Percentiles rank a stretch among this genome's conserved stretches.
These are phyloP conservation scores for Penicillium janthinellum DNA, from an alignment of 2,329 filamentous ascomycete species.

Conservation along the genomic window DNA sequence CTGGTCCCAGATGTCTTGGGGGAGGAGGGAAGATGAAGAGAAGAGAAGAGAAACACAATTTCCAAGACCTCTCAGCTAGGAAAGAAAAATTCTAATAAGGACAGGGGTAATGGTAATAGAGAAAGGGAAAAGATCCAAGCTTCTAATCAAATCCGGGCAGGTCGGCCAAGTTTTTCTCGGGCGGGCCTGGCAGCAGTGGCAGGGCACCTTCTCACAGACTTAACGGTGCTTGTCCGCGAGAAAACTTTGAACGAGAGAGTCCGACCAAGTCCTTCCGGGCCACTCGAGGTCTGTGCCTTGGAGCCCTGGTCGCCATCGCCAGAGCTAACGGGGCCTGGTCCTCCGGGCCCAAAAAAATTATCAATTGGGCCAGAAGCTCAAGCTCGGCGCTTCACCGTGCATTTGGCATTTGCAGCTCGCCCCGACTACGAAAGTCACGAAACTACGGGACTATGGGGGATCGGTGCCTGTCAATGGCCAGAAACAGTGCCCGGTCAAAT, in stretches of 20 bases:
- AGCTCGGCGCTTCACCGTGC: not conserved
- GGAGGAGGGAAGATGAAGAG: not conserved
- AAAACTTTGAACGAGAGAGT: not conserved
- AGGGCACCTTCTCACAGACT: not conserved
- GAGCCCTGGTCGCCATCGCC: no score
- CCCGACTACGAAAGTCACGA: not conserved
- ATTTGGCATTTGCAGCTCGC: not conserved
- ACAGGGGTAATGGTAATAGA: not conserved
- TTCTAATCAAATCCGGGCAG: not conserved
- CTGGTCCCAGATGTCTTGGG: no score
- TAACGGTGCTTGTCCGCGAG: constrained; percentile 1
- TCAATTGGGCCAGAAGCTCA: not conserved
- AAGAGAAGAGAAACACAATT: not conserved
- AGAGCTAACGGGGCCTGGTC: not conserved
- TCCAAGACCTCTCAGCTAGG: not conserved
- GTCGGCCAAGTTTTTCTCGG: constrained; percentile 5
- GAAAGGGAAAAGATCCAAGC: not conserved
- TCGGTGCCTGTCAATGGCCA: not conserved
- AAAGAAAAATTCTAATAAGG: not conserved
- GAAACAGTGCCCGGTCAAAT: not conserved
- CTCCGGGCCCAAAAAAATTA: not conserved
- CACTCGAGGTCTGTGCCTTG: not conserved
- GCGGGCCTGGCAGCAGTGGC: not conserved
- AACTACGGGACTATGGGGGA: not conserved
- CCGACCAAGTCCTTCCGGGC: not conserved